Evolutionary conservation across 2,329 filamentous ascomycete genomes (phyloP), one percentile per base, ranked within the genome.

Genomic region (Neopestalotiopsis sp.): DNA sequence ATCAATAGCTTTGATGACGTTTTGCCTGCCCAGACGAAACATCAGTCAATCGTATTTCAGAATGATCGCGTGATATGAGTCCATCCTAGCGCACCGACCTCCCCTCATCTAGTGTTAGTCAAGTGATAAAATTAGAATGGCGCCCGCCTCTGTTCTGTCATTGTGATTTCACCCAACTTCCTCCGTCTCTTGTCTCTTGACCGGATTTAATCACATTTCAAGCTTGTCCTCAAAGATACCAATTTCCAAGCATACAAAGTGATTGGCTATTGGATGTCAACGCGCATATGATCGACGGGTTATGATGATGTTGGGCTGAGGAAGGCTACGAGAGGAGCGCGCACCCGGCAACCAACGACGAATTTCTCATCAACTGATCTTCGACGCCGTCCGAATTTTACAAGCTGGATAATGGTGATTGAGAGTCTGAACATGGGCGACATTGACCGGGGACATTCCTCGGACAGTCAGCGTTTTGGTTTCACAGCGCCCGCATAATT

Each of bases 31-130:
- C 10, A 38, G 34, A 10, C n/a, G 3, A 14, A 32, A 17, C 42
- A 56, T 28, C 30, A 57, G 34, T 57, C 63, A 66, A 56, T 56
- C 14, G 14, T 20, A 14, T 28, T 32, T 45, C 20, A 30, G 32
- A 12, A 14, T 49, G 42, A 58, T 66, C 40, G 63, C 63, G 63
- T 66, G 42, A 56, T 66, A 66, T 66, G 63, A 66, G 63, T 45
- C 13, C 10, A 66, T 66, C 17, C 42, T 34, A 45, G 24, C 63
- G 63, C 13, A 30, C 30, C 17, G 17, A 14, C 12, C 12, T 28
- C 42, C 30, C 30, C 61, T 63, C 61, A 61, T 20, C 28, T 61
- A 61, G 57, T 61, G 13, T 34, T 10, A 61, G 32, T 61, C 28
- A 61, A 61, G 32, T 61, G 28, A 61, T 34, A 53, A 53, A 53